Evolutionary conservation across 306 rosid species (phyloP).

Genomic region (Begonia fuchsioides): DNA sequence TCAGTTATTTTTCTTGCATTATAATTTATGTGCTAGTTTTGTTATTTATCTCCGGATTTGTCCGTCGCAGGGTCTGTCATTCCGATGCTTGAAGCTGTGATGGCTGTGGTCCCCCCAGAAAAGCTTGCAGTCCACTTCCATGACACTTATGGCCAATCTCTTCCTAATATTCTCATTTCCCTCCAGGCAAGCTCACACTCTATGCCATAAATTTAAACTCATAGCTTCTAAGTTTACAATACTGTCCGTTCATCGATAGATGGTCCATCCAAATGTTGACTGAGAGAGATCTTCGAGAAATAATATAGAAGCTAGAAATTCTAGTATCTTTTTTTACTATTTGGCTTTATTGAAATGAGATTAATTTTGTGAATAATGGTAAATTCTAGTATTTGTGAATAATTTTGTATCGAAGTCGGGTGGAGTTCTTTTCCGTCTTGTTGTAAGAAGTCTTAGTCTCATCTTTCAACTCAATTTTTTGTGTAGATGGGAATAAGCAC

Average conservation of each 20-base stretch:
- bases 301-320: not conserved
- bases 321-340: not conserved
- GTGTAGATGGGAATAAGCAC: slow-evolving; percentile 15
- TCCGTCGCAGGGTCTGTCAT: slow-evolving; percentile 42
- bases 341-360: not conserved
- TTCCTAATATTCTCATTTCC: slow-evolving; percentile 63
- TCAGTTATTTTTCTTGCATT: no score
- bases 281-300: no score
- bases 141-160: slow-evolving; percentile 86
- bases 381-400: no score
- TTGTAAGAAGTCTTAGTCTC: no score
- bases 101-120: slow-evolving; percentile 63
- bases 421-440: no score
- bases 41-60: not conserved
- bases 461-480: no score
- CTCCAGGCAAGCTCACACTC: slow-evolving; percentile 53
- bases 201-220: no score
- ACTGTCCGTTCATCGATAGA: no score
- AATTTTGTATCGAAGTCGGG: no score
- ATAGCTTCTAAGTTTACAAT: no score
- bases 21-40: not conserved
- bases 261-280: no score
- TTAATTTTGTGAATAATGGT: no score
- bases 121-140: slow-evolving; percentile 88
- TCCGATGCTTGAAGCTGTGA: slow-evolving; percentile 76